These are phyloP conservation scores for Linanthus parryae DNA, from an alignment of 148 eudicot species.

Conservation along the genomic window DNA sequence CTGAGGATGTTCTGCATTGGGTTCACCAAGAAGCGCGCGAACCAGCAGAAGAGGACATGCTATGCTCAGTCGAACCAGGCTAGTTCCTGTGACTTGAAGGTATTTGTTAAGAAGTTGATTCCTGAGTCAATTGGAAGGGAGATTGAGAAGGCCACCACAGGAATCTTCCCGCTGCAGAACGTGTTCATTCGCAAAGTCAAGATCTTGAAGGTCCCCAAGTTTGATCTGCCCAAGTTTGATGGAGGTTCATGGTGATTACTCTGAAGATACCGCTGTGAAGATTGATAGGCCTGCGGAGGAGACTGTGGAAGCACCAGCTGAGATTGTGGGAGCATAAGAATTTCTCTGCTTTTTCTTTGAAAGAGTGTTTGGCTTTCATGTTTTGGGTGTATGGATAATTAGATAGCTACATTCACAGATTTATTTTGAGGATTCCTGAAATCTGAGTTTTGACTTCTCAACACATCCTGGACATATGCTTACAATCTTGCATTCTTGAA, in stretches of 20 bases:
- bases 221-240: slow-evolving; percentile 63
- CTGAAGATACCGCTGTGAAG: slow-evolving; percentile 64
- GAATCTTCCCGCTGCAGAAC: slow-evolving; percentile 81
- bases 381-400: too few species aligned
- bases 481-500: too few species aligned
- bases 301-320: slow-evolving; percentile 32
- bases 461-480: too few species aligned
- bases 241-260: slow-evolving; percentile 74
- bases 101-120: slow-evolving; percentile 71
- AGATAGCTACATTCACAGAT: too few species aligned
- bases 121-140: slow-evolving; percentile 85
- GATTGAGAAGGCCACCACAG: slow-evolving; percentile 75
- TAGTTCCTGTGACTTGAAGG: slow-evolving; percentile 74
- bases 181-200: slow-evolving; percentile 79
- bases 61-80: slow-evolving; percentile 53
- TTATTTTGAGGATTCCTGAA: too few species aligned
- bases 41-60: slow-evolving; percentile 23
- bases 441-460: too few species aligned
- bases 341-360: too few species aligned
- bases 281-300: slow-evolving; percentile 76
- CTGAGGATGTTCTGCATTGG: slow-evolving; percentile 25
- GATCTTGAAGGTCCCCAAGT: slow-evolving; percentile 85
- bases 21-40: slow-evolving; percentile 22
- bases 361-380: too few species aligned
- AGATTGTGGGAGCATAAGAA: slow-evolving; percentile 67